phyloP scores from a whole-genome alignment of 345 rosid species.

The Eucalyptus decipiens region DNA sequence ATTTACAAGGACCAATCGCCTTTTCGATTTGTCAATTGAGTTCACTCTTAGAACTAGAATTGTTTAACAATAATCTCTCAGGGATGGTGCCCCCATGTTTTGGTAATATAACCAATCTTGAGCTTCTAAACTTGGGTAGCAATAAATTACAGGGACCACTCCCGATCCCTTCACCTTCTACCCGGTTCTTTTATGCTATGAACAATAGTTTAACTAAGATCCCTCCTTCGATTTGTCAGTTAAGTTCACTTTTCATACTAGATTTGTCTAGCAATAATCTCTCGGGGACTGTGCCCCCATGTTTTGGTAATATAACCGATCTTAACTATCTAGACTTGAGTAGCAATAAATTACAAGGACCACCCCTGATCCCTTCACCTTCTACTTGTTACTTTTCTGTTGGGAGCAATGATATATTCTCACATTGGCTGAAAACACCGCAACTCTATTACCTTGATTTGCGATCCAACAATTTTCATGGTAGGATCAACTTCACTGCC shows the following conservation, averaged over 20 bases:
- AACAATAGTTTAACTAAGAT: too few species aligned
- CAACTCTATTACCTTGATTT: fast-evolving
- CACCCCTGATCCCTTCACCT: too few species aligned
- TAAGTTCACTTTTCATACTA: too few species aligned
- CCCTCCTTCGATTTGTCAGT: too few species aligned
- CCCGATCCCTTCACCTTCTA: too few species aligned
- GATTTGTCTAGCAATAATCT: background rate
- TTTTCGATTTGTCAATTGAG: too few species aligned
- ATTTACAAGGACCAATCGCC: too few species aligned
- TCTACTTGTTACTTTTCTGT: too few species aligned
- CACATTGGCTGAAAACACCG: background rate
- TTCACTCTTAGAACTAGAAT: fast-evolving
- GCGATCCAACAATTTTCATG: background rate
- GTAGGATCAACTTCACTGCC: background rate
- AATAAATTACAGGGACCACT: too few species aligned
- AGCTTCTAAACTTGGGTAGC: fast-evolving
- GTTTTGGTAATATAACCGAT: background rate
- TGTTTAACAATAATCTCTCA: background rate
- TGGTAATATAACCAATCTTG: background rate
- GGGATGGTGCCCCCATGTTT: background rate
- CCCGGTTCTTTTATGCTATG: too few species aligned
- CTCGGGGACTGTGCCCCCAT: background rate
- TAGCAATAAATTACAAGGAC: background rate
- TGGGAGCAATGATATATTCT: background rate
- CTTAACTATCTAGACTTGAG: background rate